Conservation (phyloP, 1,284 basidiomycete genomes). For the Sporisorium graminicola region DNA sequence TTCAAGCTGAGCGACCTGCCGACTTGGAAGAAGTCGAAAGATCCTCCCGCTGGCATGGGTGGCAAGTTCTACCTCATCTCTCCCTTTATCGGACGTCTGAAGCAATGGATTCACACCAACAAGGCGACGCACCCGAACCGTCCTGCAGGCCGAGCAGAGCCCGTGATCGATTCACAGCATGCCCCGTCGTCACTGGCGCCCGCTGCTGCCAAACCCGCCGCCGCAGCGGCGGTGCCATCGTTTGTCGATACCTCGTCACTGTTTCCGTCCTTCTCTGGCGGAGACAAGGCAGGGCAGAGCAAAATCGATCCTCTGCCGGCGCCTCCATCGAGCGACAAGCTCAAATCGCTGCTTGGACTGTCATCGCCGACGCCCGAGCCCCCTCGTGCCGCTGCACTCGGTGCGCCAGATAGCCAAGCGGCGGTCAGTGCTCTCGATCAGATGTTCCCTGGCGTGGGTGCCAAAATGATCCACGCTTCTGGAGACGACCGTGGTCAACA, state of each 20-base stretch:
- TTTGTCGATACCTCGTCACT: conserved; percentile 45
- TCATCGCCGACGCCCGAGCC: conserved; percentile 34
- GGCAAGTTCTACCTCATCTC: conserved; percentile 95
- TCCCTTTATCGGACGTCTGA: conserved; percentile 80
- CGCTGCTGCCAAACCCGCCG: conserved; percentile 16
- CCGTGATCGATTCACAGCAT: conserved; percentile 16
- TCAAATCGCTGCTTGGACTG: conserved; percentile 56
- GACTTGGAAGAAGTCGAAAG: conserved; percentile 87
- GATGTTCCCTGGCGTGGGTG: conserved; percentile 43
- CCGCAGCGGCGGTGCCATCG: conserved; percentile 24
- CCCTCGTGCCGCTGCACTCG: conserved; percentile 7
- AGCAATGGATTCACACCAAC: conserved; percentile 66
- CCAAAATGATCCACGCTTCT: conserved; percentile 49
- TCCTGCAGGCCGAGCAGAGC: conserved; percentile 20
- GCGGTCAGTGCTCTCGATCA: conserved; percentile 13
- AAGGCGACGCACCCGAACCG: conserved; percentile 53
- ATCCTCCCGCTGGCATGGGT: conserved; percentile 70
- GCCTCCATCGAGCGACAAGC: conserved; percentile 52
- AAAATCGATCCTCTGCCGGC: conserved; percentile 44
- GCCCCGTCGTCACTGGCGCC: conserved; percentile 14
- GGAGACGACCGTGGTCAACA: conserved; percentile 53
- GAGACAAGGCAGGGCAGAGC: conserved; percentile 14
- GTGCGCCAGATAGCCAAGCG: conserved; percentile 4
- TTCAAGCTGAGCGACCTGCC: conserved; percentile 90
- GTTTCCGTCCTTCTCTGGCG: conserved; percentile 40